Evolutionary conservation across 345 rosid genomes (phyloP).

Genomic region (Capsella bursapastoris): DNA sequence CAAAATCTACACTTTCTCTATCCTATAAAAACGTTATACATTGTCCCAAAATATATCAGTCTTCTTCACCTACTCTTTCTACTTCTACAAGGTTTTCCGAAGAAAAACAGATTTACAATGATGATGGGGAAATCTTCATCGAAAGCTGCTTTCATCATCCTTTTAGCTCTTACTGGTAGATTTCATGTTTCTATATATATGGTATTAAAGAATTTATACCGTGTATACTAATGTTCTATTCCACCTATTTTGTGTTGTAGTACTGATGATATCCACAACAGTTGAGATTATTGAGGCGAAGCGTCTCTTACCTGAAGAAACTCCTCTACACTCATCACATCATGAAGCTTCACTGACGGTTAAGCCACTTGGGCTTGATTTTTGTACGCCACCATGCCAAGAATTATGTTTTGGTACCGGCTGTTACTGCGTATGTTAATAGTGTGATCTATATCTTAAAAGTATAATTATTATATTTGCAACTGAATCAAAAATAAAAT

Average conservation of each 20-base stretch:
- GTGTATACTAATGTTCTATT: neutral
- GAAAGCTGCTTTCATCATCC: slow-evolving; percentile 2
- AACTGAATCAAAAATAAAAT: neutral
- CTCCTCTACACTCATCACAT: neutral
- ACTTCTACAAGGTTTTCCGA: neutral
- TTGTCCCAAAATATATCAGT: neutral
- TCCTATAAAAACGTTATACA: neutral
- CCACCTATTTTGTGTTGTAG: slow-evolving; percentile 3
- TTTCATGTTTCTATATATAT: neutral
- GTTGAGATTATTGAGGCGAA: slow-evolving; percentile 23
- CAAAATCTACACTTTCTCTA: neutral
- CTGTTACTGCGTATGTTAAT: slow-evolving; percentile 18
- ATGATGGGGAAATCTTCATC: neutral
- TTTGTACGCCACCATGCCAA: slow-evolving; percentile 29
- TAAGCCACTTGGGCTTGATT: neutral
- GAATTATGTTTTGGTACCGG: slow-evolving; percentile 14
- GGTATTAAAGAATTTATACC: neutral
- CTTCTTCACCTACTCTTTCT: neutral
- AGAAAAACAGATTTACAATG: neutral
- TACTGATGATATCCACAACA: slow-evolving; percentile 15
- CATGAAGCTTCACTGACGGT: neutral
- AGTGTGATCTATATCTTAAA: neutral
- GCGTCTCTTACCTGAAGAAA: slow-evolving; percentile 17
- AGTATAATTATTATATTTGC: neutral
- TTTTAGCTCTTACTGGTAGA: slow-evolving; percentile 30